phyloP scores from a whole-genome alignment of 768 basidiomycete genomes.

The Harrya chromipes region DNA sequence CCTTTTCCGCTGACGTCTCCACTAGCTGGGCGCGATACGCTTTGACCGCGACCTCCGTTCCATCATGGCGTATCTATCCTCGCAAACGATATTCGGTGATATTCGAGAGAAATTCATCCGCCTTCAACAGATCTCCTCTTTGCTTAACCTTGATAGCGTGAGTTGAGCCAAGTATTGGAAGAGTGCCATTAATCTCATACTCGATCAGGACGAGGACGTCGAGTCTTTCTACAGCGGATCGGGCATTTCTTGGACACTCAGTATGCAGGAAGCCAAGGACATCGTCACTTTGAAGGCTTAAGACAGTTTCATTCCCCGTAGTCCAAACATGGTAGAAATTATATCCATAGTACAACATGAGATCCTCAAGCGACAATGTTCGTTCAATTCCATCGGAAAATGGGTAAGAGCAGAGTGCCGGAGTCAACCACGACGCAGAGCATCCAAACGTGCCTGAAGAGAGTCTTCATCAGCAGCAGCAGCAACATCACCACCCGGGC shows the following conservation, averaged over 20 bases:
- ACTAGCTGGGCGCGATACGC: conserved; percentile 89
- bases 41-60: conserved; percentile 91
- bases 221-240: conserved; percentile 94
- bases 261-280: conserved; percentile 69
- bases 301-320: background rate
- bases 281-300: conserved; percentile 56
- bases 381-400: conserved; percentile 5
- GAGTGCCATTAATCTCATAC: conserved; percentile 5
- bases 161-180: background rate
- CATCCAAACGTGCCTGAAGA: conserved; percentile 90
- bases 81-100: conserved; percentile 88
- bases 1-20: conserved; percentile 1
- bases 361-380: conserved; percentile 3
- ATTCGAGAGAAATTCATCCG: conserved; percentile 89
- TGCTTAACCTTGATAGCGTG: conserved; percentile 85
- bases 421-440: conserved; percentile 66
- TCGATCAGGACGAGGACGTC: conserved; percentile 81
- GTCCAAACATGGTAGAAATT: no score
- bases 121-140: conserved; percentile 88
- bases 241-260: conserved; percentile 86
- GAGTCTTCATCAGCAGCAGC: conserved; percentile 81
- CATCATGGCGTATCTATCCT: conserved; percentile 76
- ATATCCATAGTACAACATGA: background rate
- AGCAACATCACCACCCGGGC: conserved; percentile 38
- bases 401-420: conserved; percentile 2